Evolutionary conservation across 2,329 filamentous ascomycete species (phyloP), one percentile per base, ranked within the genome.

Genomic region (Bipolaris bicolor): DNA sequence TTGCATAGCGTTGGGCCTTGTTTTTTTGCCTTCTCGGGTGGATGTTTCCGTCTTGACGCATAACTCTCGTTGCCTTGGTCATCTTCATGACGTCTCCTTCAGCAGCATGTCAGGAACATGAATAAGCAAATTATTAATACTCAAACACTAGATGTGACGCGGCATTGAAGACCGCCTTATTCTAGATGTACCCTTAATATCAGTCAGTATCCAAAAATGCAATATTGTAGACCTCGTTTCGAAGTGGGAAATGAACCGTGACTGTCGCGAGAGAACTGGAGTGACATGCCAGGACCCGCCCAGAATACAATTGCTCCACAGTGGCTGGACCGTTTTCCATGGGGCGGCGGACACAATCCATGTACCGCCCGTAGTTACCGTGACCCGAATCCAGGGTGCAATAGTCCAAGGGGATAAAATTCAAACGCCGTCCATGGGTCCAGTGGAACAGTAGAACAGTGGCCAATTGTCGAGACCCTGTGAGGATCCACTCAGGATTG

Each of bases 1-100:
- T 49, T 62, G 63, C 60, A 66, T 69, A 60, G 62, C 60, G 55
- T 57, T 59, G 53, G 55, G 37, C 37, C 44, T 52, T 43, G 24
- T 48, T 49, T 36, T 36, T 49, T 46, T 18, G 18, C 26, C 47
- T 49, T 33, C 37, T 55, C 47, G 56, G 60, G 16, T 49, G 22
- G 11, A 49, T 4, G 37, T 34, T 50, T 49, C 40, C 26, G 49
- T 49, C 40, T 50, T 40, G 9, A 49, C 40, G n/a, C 37, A 53
- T 33, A 18, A 33, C 45, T 45, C 39, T 49, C 50, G 40, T 15
- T 33, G 7, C 18, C 41, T 11, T 31, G 31, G 5, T 31, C 11
- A 40, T 49, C 43, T 13, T n/a, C 18, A 26, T 39, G 33, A 44
- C 49, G 53, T 43, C 54, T 52, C 45, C 51, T 41, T 58, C 46